Conservation (phyloP, 768 basidiomycete genomes). For the Naganishia friedmannii region DNA sequence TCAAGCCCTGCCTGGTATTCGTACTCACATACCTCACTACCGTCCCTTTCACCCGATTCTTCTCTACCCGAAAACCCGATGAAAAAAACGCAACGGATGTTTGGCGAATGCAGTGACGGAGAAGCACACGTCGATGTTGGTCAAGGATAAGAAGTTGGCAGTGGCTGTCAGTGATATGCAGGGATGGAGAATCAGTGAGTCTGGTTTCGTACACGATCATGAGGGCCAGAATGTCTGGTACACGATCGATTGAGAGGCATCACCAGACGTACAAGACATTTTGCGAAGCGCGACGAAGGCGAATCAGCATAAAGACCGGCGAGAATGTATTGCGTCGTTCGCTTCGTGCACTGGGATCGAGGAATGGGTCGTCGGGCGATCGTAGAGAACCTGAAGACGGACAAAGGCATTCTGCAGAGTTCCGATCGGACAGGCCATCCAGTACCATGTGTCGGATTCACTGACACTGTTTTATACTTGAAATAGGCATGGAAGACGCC, state of each 20-base stretch:
- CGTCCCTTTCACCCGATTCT: background rate
- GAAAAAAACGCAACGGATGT: background rate
- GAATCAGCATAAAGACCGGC: too few species aligned
- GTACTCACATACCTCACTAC: background rate
- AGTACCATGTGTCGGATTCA: background rate
- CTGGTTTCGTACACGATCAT: slow-evolving; percentile 4
- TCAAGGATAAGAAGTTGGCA: slow-evolving; percentile 50
- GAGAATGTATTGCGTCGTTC: too few species aligned
- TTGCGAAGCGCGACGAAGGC: too few species aligned
- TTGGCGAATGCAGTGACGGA: slow-evolving; percentile 62
- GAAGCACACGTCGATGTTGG: slow-evolving; percentile 63
- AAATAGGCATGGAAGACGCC: slow-evolving; percentile 92
- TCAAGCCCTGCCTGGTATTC: background rate
- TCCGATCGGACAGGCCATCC: background rate
- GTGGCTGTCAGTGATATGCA: slow-evolving; percentile 95
- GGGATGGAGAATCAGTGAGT: slow-evolving; percentile 96
- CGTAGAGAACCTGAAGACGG: background rate
- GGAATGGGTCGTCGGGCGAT: background rate
- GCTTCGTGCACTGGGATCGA: too few species aligned
- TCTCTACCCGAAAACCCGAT: background rate
- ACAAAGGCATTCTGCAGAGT: background rate
- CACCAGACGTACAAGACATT: too few species aligned
- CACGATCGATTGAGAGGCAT: background rate
- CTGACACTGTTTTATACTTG: background rate
- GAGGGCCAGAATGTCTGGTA: background rate